Percentiles rank a stretch among this genome's conserved stretches.
phyloP scores from a whole-genome alignment of 2,329 filamentous ascomycete genomes.

The Nannizziopsis barbatae region DNA sequence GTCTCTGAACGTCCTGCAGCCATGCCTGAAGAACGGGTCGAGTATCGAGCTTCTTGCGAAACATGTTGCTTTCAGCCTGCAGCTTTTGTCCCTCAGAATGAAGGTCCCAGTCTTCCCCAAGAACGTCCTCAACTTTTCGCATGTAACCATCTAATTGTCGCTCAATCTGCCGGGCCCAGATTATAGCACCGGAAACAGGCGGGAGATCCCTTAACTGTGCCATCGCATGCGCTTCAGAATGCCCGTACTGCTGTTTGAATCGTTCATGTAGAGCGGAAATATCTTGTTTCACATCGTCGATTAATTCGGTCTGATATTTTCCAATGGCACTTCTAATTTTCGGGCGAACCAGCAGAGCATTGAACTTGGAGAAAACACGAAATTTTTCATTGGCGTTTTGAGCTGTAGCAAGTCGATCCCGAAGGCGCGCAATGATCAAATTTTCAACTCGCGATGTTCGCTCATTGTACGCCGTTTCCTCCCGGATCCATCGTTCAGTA shows the following conservation, averaged over 20 bases:
- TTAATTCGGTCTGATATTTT: slow-evolving; percentile 95
- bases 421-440: slow-evolving; percentile 87
- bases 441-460: slow-evolving; percentile 95
- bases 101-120: slow-evolving; percentile 87
- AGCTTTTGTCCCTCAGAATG: slow-evolving; percentile 93
- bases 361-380: slow-evolving; percentile 98
- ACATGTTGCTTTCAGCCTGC: slow-evolving; percentile 79
- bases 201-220: slow-evolving; percentile 90
- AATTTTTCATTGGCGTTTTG: slow-evolving; percentile 99
- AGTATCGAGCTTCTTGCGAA: slow-evolving; percentile 92
- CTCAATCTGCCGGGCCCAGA: slow-evolving; percentile 96
- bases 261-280: slow-evolving; percentile 88
- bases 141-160: slow-evolving; percentile 92
- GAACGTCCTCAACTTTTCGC: slow-evolving; percentile 96
- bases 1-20: slow-evolving; percentile 77
- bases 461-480: slow-evolving; percentile 94
- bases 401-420: slow-evolving; percentile 85
- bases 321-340: slow-evolving; percentile 97
- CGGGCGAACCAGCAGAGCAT: slow-evolving; percentile 93
- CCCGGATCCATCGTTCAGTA: slow-evolving; percentile 82
- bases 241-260: slow-evolving; percentile 97
- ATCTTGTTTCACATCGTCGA: slow-evolving; percentile 94
- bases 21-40: slow-evolving; percentile 90
- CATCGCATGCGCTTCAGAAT: slow-evolving; percentile 97
- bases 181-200: slow-evolving; percentile 90